Evolutionary conservation across 2,329 filamentous ascomycete species (phyloP), one percentile per base, ranked within the genome.

Genomic region (Botrytis elliptica): DNA sequence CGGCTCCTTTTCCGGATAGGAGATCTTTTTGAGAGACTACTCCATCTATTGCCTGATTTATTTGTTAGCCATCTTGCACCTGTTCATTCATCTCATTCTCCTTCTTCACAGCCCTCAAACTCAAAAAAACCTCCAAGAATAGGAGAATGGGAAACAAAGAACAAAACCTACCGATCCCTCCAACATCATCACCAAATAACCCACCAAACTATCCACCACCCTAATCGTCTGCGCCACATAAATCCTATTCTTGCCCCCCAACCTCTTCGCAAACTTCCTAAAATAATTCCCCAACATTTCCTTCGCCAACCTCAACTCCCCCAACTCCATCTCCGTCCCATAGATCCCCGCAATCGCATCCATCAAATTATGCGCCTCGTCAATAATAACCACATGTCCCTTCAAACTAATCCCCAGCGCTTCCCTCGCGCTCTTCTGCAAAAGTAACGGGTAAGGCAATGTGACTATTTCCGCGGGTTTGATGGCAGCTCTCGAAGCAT

Each of bases 311-410:
- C 89, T 89, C 29, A 98, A 84, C 75, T 98, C 94, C 40, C 85
- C 84, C 6, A 97, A 84, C 3, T 89, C 89, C 33, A 98, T 87
- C 52, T 92, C 89, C 0, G 93, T 89, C 0, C 95, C 95, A 81
- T 98, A 91, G 49, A 97, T 96, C 64, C 91, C 92, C 25, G 93
- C 89, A 64, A 99, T 93, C 0, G 95, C 94, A 81, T 98, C 95
- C 92, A 98, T 97, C 70, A 99, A 88, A 80, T 99, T 99, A 81
- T 99, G 96, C 0, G 96, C 96, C 84, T 99, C 96, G 78, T 99
- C 96, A 66, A 99, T 93, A 40, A 99, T 92, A n/a, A 99, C 90
- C 0, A 99, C 86, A 79, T 97, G 96, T 8, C 91, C 90, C 78
- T 97, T 94, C 14, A 99, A 83, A 38, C 92, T 95, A 62, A 99